Evolutionary conservation across 106 monocot species (phyloP).

Genomic region (Iris macrosiphon): DNA sequence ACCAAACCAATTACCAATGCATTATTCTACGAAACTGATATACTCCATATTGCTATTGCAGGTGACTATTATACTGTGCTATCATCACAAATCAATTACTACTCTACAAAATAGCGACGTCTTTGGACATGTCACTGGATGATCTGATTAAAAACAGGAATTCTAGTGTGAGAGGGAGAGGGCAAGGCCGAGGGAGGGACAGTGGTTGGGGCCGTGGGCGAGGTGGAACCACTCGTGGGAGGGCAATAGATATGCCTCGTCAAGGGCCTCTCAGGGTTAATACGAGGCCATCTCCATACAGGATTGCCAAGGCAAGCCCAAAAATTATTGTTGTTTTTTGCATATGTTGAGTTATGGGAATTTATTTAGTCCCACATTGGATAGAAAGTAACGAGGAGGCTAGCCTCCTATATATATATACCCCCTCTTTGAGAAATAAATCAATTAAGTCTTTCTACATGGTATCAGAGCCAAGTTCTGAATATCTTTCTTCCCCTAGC

Average conservation of each 20-base stretch:
- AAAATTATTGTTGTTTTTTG: conserved; percentile 51
- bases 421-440: too few relatives aligned
- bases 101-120: conserved; percentile 3
- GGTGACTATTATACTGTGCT: neutral
- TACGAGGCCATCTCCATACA: conserved; percentile 51
- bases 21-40: neutral
- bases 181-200: conserved; percentile 42
- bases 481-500: too few relatives aligned
- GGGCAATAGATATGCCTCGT: conserved; percentile 42
- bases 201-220: conserved; percentile 28
- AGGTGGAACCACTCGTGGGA: conserved; percentile 53
- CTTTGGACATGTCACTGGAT: conserved; percentile 42
- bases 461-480: too few relatives aligned
- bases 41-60: conserved; percentile 2
- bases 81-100: neutral
- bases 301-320: conserved; percentile 95
- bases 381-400: too few relatives aligned
- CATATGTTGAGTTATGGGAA: too few relatives aligned
- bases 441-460: too few relatives aligned
- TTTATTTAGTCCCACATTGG: too few relatives aligned
- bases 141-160: conserved; percentile 52
- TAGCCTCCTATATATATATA: too few relatives aligned
- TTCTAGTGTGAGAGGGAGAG: conserved; percentile 41
- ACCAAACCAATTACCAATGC: too few relatives aligned
- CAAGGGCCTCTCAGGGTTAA: conserved; percentile 68